A percentile compares a stretch with the other conserved stretches of the same genome.
Evolutionary conservation across 768 basidiomycete species (phyloP).

Genomic region (Phlegmacium glaucopus): DNA sequence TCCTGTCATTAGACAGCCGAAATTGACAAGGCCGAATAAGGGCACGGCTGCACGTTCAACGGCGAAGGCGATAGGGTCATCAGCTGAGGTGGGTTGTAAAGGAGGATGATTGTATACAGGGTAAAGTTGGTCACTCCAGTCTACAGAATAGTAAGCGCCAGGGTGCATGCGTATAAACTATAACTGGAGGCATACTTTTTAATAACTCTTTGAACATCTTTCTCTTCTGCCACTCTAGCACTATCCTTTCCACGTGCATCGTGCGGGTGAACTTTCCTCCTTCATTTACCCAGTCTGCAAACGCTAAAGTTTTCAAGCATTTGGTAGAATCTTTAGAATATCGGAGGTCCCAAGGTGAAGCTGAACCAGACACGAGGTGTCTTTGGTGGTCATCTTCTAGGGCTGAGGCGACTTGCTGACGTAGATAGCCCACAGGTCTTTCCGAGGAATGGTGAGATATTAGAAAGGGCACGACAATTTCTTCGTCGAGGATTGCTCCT

Average conservation of each 20-base stretch:
- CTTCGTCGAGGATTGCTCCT: conserved; percentile 17
- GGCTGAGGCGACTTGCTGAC: conserved; percentile 24
- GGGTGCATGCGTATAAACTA: neutral
- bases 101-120: conserved; percentile 29
- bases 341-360: conserved; percentile 25
- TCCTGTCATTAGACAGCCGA: conserved; percentile 41
- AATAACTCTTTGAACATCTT: conserved; percentile 25
- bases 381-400: conserved; percentile 28
- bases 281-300: conserved; percentile 33
- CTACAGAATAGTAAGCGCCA: conserved; percentile 9
- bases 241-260: conserved; percentile 28
- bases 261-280: conserved; percentile 29
- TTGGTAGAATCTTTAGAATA: conserved; percentile 18
- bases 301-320: conserved; percentile 21
- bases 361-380: conserved; percentile 22
- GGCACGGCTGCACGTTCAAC: conserved; percentile 43
- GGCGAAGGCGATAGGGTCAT: conserved; percentile 34
- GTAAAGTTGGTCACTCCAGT: conserved; percentile 32
- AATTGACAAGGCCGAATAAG: conserved; percentile 42
- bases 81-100: neutral
- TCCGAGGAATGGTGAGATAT: conserved; percentile 19
- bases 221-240: conserved; percentile 27
- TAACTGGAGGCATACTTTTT: conserved; percentile 18
- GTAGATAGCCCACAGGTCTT: conserved; percentile 23
- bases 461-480: conserved; percentile 25